Evolutionary conservation across 768 basidiomycete genomes (phyloP).

Genomic region (Rhodotorula babjevae): DNA sequence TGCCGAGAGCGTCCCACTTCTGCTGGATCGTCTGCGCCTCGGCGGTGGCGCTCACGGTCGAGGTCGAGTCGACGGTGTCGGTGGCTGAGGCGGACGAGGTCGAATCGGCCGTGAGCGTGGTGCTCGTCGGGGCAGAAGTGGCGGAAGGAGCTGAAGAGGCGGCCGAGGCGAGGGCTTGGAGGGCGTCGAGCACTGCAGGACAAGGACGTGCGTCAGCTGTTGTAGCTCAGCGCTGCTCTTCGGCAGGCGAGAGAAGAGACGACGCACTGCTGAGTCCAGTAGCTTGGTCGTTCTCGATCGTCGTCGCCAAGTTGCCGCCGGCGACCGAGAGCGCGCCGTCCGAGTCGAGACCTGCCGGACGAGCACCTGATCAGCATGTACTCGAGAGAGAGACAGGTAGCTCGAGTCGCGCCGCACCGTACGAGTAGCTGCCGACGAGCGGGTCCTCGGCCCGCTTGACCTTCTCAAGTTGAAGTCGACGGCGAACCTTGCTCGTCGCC

Average conservation of each 20-base stretch:
- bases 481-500: constrained; percentile 10
- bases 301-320: not conserved
- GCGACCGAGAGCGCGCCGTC: not conserved
- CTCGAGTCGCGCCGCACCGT: not conserved
- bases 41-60: not conserved
- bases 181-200: not conserved
- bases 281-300: not conserved
- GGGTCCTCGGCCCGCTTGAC: constrained; percentile 34
- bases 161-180: not conserved
- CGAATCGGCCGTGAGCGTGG: not conserved
- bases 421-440: constrained; percentile 4
- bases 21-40: not conserved
- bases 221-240: not conserved
- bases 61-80: not conserved
- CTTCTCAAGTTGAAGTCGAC: constrained; percentile 4
- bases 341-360: constrained; percentile 2
- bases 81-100: not conserved
- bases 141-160: not conserved
- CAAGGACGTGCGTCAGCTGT: too few relatives aligned
- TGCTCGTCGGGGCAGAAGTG: too few relatives aligned
- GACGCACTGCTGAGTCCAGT: constrained; percentile 18
- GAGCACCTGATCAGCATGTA: not conserved
- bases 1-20: constrained; percentile 16
- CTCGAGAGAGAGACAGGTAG: too few relatives aligned
- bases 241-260: not conserved